Evolutionary conservation across 2,329 filamentous ascomycete species (phyloP).

Genomic region (Ophiostoma quercus): DNA sequence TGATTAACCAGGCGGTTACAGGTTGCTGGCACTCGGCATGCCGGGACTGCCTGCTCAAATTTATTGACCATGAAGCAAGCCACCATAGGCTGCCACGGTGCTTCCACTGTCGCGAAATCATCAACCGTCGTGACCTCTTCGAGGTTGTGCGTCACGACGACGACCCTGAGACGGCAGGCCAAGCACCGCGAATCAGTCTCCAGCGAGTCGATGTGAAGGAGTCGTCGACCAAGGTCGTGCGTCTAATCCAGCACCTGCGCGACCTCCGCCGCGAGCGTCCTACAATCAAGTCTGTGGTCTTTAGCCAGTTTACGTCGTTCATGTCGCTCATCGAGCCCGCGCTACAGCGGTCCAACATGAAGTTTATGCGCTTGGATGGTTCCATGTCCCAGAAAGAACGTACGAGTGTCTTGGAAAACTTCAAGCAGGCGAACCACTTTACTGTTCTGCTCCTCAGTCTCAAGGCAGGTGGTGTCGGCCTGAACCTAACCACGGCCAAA

Average conservation of each 20-base stretch:
- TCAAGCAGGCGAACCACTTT: constrained; percentile 57
- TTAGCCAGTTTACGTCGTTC: constrained; percentile 97
- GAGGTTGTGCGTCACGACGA: constrained; percentile 80
- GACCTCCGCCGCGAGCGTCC: constrained; percentile 60
- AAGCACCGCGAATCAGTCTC: constrained; percentile 52
- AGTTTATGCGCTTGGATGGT: constrained; percentile 83
- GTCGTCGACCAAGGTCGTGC: constrained; percentile 83
- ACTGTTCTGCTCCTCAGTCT: constrained; percentile 77
- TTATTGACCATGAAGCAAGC: constrained; percentile 79
- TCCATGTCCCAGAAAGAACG: constrained; percentile 81
- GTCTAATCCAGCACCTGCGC: constrained; percentile 70
- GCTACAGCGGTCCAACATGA: constrained; percentile 64
- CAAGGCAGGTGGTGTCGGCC: constrained; percentile 83
- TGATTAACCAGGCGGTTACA: constrained; percentile 90
- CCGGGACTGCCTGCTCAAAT: constrained; percentile 85
- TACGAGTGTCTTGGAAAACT: constrained; percentile 70
- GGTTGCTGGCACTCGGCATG: constrained; percentile 98
- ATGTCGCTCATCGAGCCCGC: constrained; percentile 84
- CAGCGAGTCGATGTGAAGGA: constrained; percentile 57
- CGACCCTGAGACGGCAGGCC: constrained; percentile 38
- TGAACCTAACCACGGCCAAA: constrained; percentile 85
- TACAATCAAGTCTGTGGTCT: constrained; percentile 80
- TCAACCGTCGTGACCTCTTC: constrained; percentile 81
- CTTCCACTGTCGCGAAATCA: constrained; percentile 80
- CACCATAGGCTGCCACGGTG: constrained; percentile 73